phyloP scores from a whole-genome alignment of 1,284 basidiomycete species.

The Cryptococcus jaspeensis region DNA sequence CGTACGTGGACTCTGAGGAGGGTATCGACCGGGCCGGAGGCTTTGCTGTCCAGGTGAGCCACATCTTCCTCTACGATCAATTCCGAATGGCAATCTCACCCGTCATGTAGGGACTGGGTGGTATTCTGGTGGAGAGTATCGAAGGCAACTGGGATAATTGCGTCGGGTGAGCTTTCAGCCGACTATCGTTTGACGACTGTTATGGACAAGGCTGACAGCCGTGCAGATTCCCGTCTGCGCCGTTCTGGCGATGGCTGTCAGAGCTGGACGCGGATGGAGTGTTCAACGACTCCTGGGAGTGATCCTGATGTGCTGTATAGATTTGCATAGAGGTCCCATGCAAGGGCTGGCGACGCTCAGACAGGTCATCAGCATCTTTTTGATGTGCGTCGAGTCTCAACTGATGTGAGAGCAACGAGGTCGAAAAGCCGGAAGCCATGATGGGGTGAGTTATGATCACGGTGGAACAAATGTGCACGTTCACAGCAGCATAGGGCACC shows the following conservation, averaged over 20 bases:
- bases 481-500: no score
- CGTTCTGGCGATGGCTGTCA: conserved; percentile 51
- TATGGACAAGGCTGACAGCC: neutral
- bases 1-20: conserved; percentile 86
- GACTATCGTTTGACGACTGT: neutral
- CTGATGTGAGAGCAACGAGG: no score
- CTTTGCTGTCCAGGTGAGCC: conserved; percentile 94
- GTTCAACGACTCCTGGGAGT: conserved; percentile 45
- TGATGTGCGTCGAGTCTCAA: no score
- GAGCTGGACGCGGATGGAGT: conserved; percentile 45
- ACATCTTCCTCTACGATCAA: conserved; percentile 14
- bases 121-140: conserved; percentile 73
- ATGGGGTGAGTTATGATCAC: no score
- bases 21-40: conserved; percentile 90
- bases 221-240: conserved; percentile 42
- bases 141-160: conserved; percentile 92
- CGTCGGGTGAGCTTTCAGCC: conserved; percentile 59
- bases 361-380: no score
- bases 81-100: no score
- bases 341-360: neutral
- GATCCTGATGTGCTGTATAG: neutral
- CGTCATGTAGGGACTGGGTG: conserved; percentile 67
- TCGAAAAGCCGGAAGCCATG: no score
- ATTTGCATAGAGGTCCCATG: neutral
- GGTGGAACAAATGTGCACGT: no score